Evolutionary conservation across 2,329 filamentous ascomycete species (phyloP).

Genomic region (Monosporascus cannonballus): DNA sequence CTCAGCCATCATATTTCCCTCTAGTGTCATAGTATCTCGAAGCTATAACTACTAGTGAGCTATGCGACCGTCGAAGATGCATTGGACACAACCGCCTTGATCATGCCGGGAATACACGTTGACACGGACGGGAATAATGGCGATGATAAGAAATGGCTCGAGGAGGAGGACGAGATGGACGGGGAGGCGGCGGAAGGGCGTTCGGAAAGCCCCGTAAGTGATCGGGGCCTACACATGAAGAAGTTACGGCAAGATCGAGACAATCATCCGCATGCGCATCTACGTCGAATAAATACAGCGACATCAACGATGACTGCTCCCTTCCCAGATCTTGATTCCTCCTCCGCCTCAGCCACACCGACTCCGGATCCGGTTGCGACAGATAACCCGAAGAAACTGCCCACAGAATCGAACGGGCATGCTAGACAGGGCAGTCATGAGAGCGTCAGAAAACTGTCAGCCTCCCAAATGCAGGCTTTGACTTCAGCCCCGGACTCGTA

Average conservation of each 20-base stretch:
- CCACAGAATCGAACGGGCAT: constrained; percentile 12
- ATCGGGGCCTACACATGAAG: neutral
- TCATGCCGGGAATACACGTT: neutral
- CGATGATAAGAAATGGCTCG: neutral
- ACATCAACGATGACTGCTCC: neutral
- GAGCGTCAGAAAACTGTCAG: constrained; percentile 48
- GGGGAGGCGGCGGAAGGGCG: neutral
- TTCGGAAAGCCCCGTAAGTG: neutral
- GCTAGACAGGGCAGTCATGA: constrained; percentile 29
- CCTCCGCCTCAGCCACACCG: neutral
- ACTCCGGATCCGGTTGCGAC: neutral
- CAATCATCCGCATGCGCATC: neutral
- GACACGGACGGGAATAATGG: neutral
- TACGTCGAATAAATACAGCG: neutral
- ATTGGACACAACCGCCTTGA: neutral
- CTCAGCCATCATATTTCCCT: neutral
- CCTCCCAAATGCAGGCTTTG: constrained; percentile 53
- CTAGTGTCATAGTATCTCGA: neutral
- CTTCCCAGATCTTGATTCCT: neutral
- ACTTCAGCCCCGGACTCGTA: constrained; percentile 52
- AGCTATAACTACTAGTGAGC: neutral
- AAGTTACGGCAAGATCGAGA: neutral
- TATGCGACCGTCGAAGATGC: neutral
- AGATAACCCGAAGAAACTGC: constrained; percentile 6
- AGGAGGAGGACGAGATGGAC: neutral